A percentile compares a stretch with the other conserved stretches of the same genome.
These are phyloP conservation scores for Smallanthus sonchifolius DNA, from an alignment of 129 eudicot genomes.

Conservation along the genomic window DNA sequence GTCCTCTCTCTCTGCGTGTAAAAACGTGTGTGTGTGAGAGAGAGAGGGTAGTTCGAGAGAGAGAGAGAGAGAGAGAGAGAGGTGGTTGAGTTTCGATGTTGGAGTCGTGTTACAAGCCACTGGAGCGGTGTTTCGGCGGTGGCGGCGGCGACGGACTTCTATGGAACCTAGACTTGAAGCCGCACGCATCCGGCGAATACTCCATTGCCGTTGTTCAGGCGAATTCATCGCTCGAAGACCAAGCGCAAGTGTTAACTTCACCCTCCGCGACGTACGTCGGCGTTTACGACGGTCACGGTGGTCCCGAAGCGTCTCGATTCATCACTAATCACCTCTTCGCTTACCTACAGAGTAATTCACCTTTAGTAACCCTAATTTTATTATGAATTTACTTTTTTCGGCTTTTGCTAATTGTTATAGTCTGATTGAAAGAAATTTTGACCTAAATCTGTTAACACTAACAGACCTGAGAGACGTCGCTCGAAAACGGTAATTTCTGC, in stretches of 20 bases:
- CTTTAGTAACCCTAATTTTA: conserved; percentile 16
- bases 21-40: conserved; percentile 1
- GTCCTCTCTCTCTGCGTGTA: conserved; percentile 8
- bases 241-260: conserved; percentile 57
- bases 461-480: conserved; percentile 6
- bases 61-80: conserved; percentile 6
- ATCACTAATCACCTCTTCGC: conserved; percentile 45
- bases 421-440: not conserved
- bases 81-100: conserved; percentile 26
- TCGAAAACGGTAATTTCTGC: not conserved
- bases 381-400: not conserved
- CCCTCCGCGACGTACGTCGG: conserved; percentile 61
- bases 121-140: conserved; percentile 54
- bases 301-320: conserved; percentile 65
- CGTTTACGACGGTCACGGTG: conserved; percentile 74
- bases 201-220: conserved; percentile 74
- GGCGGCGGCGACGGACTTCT: conserved; percentile 44
- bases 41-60: conserved; percentile 10
- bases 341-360: conserved; percentile 42
- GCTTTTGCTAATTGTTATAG: not conserved
- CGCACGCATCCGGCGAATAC: conserved; percentile 58
- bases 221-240: conserved; percentile 58
- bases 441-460: not conserved
- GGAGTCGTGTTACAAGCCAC: conserved; percentile 58
- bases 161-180: conserved; percentile 63